Conservation (phyloP, 108 stramenopile species). For the Epithemia pelagica region DNA sequence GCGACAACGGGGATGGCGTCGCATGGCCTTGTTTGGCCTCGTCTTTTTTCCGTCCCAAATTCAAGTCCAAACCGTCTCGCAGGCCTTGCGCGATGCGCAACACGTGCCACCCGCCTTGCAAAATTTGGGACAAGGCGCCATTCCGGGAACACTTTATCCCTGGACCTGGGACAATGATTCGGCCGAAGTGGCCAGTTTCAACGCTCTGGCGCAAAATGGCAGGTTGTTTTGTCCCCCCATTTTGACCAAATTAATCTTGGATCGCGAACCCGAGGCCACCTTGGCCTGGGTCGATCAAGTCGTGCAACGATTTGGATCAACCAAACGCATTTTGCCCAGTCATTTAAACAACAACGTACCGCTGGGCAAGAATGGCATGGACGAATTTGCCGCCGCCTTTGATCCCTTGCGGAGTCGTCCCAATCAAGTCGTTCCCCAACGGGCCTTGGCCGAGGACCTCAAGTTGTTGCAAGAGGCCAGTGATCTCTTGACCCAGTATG, state of each 20-base stretch:
- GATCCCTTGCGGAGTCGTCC: constrained; percentile 54
- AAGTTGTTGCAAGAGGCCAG: constrained; percentile 71
- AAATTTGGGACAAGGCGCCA: constrained; percentile 60
- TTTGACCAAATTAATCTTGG: constrained; percentile 82
- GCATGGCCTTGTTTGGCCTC: constrained; percentile 86
- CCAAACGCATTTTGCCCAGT: constrained; percentile 75
- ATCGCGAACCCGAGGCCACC: constrained; percentile 65
- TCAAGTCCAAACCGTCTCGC: constrained; percentile 42
- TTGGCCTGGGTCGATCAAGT: constrained; percentile 80
- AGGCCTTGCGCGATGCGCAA: constrained; percentile 42
- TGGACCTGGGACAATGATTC: constrained; percentile 75
- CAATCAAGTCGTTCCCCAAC: constrained; percentile 36
- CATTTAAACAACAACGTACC: constrained; percentile 82
- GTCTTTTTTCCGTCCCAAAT: constrained; percentile 89
- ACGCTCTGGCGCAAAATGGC: constrained; percentile 51
- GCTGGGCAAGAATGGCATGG: constrained; percentile 7
- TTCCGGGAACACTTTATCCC: constrained; percentile 65
- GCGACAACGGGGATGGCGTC: constrained; percentile 78
- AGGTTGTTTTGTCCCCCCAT: constrained; percentile 86
- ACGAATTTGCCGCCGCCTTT: constrained; percentile 80
- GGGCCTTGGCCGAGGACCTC: constrained; percentile 72
- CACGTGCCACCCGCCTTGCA: constrained; percentile 40
- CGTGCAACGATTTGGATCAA: constrained; percentile 55
- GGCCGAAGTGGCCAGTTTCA: constrained; percentile 48
- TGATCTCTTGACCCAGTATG: constrained; percentile 60